Evolutionary conservation across 1,284 basidiomycete genomes (phyloP).

Genomic region (Leccinum fallax): DNA sequence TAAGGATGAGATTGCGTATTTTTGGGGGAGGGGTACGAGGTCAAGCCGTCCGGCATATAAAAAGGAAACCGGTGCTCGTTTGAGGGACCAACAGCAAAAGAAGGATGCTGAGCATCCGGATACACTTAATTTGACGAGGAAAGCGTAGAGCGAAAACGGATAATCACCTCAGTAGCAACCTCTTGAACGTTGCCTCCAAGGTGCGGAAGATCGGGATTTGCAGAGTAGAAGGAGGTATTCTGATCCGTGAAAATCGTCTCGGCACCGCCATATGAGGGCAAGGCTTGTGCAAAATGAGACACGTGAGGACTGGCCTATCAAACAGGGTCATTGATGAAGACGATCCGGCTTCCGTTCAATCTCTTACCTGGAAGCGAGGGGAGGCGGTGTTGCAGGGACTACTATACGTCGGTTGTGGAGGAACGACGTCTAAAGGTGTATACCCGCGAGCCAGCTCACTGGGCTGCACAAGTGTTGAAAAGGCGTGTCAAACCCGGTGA

Average conservation of each 20-base stretch:
- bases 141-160: not conserved
- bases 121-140: not conserved
- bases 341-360: not conserved
- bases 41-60: not conserved
- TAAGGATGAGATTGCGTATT: not conserved
- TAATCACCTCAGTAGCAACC: not conserved
- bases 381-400: too few relatives aligned
- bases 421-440: not conserved
- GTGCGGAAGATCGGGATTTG: not conserved
- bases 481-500: not conserved
- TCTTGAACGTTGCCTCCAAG: not conserved
- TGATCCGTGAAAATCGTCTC: not conserved
- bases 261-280: not conserved
- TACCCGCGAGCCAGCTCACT: not conserved
- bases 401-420: not conserved
- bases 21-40: not conserved
- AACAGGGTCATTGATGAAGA: not conserved
- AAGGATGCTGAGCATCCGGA: not conserved
- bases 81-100: too few relatives aligned
- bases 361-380: constrained; percentile 2
- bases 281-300: too few relatives aligned
- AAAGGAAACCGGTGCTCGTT: not conserved
- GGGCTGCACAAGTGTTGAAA: constrained; percentile 8
- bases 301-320: not conserved
- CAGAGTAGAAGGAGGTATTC: not conserved